Conservation (phyloP, 2,329 filamentous ascomycete species). For the Pseudogymnoascus sp. region DNA sequence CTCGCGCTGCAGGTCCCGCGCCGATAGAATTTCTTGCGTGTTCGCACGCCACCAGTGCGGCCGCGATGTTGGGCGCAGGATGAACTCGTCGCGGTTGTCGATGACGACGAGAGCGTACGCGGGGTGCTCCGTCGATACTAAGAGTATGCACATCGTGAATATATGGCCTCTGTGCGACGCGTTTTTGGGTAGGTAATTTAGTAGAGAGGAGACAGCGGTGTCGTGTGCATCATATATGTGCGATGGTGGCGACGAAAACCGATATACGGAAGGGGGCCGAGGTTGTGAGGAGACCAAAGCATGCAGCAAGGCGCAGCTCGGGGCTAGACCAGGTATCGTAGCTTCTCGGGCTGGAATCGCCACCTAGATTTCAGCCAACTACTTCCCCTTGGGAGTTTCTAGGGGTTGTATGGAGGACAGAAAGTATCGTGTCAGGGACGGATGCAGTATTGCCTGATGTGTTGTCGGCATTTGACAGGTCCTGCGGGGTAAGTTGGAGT, state of each 20-base stretch:
- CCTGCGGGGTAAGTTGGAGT: background rate
- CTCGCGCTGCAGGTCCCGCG: slow-evolving; percentile 53
- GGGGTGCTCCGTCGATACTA: slow-evolving; percentile 69
- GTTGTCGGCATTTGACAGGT: background rate
- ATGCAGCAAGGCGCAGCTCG: background rate
- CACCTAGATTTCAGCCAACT: background rate
- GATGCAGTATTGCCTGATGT: slow-evolving; percentile 1
- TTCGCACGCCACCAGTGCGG: slow-evolving; percentile 53
- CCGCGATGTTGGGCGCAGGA: slow-evolving; percentile 55
- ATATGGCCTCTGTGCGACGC: background rate
- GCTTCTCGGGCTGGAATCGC: background rate
- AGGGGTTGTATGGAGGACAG: background rate
- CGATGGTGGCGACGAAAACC: background rate
- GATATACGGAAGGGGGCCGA: background rate
- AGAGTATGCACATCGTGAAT: slow-evolving; percentile 63
- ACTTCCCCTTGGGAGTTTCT: background rate
- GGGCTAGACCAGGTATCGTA: background rate
- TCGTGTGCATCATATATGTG: background rate
- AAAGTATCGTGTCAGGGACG: background rate
- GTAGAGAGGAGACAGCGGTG: background rate
- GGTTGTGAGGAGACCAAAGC: background rate
- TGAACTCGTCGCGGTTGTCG: slow-evolving; percentile 72
- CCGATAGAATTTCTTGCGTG: slow-evolving; percentile 42
- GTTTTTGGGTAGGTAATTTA: background rate
- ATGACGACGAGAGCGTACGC: slow-evolving; percentile 67